Evolutionary conservation across 352 stramenopile species (phyloP), one percentile per base, ranked within the genome.

Genomic region (Elongisporangium undulatum): DNA sequence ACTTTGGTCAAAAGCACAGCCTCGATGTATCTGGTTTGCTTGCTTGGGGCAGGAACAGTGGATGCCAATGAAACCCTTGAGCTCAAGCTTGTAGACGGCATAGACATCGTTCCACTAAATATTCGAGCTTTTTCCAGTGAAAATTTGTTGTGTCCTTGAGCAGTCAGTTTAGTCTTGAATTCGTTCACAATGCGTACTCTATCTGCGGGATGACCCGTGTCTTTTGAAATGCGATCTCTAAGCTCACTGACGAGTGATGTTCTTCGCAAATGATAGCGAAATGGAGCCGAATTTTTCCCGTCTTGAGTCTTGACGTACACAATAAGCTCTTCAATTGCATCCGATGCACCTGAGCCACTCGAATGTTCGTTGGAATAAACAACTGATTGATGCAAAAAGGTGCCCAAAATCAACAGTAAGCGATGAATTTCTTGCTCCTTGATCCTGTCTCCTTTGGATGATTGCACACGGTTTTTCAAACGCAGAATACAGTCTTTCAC

Each of bases 301-400:
- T 85, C 80, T 60, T 90, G 82, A 2, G 77, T 88, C 52, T 79
- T 78, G 55, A 91, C 77, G 52, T 91, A 78, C 19, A 91, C 82
- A 5, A 72, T 73, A 12, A 91, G 67, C 34, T 85, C 79, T 69
- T 90, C 78, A 2, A 66, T 66, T 2, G 66, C 71, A 64, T 85
- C 67, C 23, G 21, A 51, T 26, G 51, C 22, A 22, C 52, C 24
- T 34, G 26, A 54, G 10, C 49, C 34, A 9, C 56, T 19, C 29
- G 26, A 29, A 8, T 55, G 26, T 19, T 59, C 53, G 10, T 59
- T 66, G 2, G 34, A 51, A 26, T 87, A 72, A 6, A 80, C 67
- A 16, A 80, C 67, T 5, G 75, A 87, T 57, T 94, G 83, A 26
- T 80, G 68, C 13, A 96, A 57, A 66, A 96, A 88, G 17, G 85